Evolutionary conservation across 306 rosid species (phyloP).

Genomic region (Cicer cuneatum): DNA sequence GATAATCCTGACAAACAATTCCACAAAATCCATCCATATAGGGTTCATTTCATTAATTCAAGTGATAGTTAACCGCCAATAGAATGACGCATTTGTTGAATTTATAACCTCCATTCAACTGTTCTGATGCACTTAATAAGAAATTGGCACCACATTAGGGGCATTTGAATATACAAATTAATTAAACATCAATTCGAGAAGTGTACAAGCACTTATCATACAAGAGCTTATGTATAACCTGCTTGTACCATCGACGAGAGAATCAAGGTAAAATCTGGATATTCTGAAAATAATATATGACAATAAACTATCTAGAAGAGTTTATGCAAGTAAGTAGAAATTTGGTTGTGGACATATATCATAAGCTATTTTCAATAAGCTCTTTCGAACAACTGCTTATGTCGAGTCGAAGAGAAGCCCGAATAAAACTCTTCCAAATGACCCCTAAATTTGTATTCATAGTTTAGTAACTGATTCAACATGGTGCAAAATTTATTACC

Average conservation of each 20-base stretch:
- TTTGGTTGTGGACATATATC: not conserved
- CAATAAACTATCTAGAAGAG: not conserved
- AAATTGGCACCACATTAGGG: not conserved
- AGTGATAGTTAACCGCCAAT: not conserved
- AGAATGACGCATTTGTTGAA: constrained; percentile 1
- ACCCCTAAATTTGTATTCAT: constrained; percentile 16
- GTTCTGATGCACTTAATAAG: not conserved
- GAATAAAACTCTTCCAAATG: not conserved
- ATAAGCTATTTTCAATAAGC: not conserved
- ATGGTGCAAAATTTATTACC: constrained; percentile 53
- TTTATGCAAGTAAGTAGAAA: not conserved
- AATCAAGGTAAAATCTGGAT: not conserved
- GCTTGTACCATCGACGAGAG: not conserved
- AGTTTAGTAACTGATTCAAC: constrained; percentile 12
- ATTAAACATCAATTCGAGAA: not conserved
- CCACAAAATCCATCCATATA: no score
- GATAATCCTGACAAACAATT: not conserved
- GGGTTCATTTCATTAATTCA: no score
- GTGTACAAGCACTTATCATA: not conserved
- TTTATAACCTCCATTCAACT: constrained; percentile 23
- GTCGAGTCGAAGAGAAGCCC: not conserved
- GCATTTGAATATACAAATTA: not conserved
- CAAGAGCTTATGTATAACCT: not conserved
- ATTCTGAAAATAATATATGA: not conserved
- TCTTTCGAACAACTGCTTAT: not conserved